phyloP scores from a whole-genome alignment of 495 filamentous ascomycete genomes.

The Aspergillus bridgeri region DNA sequence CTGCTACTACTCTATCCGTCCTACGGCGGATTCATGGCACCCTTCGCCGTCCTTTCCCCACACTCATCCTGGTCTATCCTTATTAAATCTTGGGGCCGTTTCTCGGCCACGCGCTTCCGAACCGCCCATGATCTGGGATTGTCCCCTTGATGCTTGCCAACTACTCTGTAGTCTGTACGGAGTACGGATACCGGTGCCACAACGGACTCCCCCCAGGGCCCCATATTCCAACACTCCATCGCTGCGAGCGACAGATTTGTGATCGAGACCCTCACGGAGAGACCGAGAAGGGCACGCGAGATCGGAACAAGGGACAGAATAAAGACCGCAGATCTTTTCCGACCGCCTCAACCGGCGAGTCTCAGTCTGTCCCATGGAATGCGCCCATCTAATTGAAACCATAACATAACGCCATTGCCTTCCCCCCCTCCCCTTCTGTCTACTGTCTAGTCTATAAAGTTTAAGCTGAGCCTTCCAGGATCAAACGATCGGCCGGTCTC shows the following conservation, averaged over 20 bases:
- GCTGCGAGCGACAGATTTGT: background rate
- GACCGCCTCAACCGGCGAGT: background rate
- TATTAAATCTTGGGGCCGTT: slow-evolving; percentile 21
- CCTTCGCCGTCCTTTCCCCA: slow-evolving; percentile 15
- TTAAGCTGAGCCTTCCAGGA: slow-evolving; percentile 12
- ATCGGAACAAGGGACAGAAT: background rate
- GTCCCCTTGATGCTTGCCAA: slow-evolving; percentile 2
- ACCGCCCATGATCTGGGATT: slow-evolving; percentile 6
- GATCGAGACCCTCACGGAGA: background rate
- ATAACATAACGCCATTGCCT: background rate
- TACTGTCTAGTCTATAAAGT: slow-evolving; percentile 1
- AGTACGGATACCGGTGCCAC: too few relatives aligned
- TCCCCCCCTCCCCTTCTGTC: background rate
- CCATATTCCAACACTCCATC: background rate
- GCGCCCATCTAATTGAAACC: background rate
- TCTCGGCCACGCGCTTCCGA: slow-evolving; percentile 19
- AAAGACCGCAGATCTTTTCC: background rate
- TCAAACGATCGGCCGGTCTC: slow-evolving; percentile 21
- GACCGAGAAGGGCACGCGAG: background rate
- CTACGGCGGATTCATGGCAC: too few relatives aligned
- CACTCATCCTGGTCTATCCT: slow-evolving; percentile 10
- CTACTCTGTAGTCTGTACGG: too few relatives aligned
- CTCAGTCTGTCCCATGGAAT: background rate
- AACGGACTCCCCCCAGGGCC: background rate
- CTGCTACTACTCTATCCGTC: too few relatives aligned